Evolutionary conservation across 768 basidiomycete species (phyloP).

Genomic region (Rhizopogon vinicolor): DNA sequence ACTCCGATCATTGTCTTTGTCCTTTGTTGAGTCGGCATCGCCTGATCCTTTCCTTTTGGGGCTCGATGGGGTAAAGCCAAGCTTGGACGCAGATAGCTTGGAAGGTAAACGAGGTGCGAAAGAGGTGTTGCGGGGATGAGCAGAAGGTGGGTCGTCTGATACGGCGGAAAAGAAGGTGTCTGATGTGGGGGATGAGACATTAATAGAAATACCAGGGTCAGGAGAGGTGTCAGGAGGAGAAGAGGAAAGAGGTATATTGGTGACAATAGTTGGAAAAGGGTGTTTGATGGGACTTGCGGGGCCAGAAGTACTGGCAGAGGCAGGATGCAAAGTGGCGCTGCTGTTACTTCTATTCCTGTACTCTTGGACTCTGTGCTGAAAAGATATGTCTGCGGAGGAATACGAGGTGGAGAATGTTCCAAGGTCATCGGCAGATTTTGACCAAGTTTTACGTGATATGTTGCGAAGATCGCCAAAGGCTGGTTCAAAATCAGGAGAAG

Average conservation of each 20-base stretch:
- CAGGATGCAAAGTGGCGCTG: constrained; percentile 43
- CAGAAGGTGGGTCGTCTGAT: constrained; percentile 33
- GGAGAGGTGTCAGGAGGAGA: constrained; percentile 20
- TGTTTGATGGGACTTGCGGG: constrained; percentile 31
- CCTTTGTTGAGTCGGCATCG: constrained; percentile 22
- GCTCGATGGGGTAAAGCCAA: constrained; percentile 39
- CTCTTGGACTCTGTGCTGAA: constrained; percentile 59
- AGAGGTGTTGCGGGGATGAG: constrained; percentile 62
- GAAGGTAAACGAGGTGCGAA: constrained; percentile 71
- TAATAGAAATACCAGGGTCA: constrained; percentile 40
- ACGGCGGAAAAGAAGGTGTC: constrained; percentile 28
- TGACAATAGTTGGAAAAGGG: constrained; percentile 35
- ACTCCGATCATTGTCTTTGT: constrained; percentile 25
- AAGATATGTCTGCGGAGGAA: constrained; percentile 38
- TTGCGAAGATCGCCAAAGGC: constrained; percentile 63
- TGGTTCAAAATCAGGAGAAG: constrained; percentile 23
- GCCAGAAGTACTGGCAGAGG: constrained; percentile 22
- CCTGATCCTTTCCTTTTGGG: constrained; percentile 56
- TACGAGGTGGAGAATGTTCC: constrained; percentile 42
- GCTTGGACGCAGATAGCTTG: constrained; percentile 55
- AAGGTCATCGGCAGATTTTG: constrained; percentile 76
- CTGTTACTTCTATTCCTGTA: constrained; percentile 63
- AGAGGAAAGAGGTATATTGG: constrained; percentile 19
- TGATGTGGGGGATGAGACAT: constrained; percentile 39
- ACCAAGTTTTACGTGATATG: constrained; percentile 73